These are phyloP conservation scores for Niveomyces coronatus DNA, from an alignment of 2,329 filamentous ascomycete species.

Conservation along the genomic window DNA sequence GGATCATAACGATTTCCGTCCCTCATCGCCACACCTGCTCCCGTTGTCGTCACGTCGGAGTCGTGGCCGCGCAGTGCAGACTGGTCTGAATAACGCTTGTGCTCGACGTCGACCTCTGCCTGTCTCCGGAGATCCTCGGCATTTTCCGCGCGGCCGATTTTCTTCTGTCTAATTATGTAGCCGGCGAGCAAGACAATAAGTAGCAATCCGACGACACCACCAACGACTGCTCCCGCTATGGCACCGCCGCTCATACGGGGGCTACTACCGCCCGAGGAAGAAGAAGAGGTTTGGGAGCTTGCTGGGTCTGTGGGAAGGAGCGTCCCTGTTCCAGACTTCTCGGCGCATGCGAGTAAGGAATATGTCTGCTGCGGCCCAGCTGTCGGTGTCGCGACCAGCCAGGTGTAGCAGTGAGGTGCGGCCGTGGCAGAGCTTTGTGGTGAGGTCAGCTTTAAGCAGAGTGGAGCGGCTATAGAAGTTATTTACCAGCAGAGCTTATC, in stretches of 20 bases:
- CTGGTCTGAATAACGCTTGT: neutral
- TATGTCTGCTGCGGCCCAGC: constrained; percentile 1
- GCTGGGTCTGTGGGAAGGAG: constrained; percentile 3
- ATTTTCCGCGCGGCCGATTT: neutral
- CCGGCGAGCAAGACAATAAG: neutral
- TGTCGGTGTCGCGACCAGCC: constrained; percentile 1
- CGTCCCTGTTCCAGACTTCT: constrained; percentile 4
- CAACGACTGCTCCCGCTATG: constrained; percentile 2
- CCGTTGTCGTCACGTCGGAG: too few species aligned
- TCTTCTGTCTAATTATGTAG: neutral
- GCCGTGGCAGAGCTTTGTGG: neutral
- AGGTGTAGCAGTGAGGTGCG: constrained; percentile 4
- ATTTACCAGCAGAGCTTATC: constrained; percentile 5
- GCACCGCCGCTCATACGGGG: neutral
- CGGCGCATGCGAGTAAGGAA: constrained; percentile 5
- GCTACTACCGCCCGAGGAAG: neutral
- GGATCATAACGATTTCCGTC: too few species aligned
- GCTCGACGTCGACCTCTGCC: neutral
- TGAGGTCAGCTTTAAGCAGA: neutral
- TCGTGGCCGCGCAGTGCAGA: too few species aligned
- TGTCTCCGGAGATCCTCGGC: too few species aligned
- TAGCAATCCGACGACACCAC: neutral
- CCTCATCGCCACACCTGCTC: too few species aligned
- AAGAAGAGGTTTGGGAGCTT: neutral
- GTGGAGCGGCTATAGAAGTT: neutral